These are phyloP conservation scores for Warburgia ugandensis DNA, from an alignment of 164 flowering plant genomes.

Conservation along the genomic window DNA sequence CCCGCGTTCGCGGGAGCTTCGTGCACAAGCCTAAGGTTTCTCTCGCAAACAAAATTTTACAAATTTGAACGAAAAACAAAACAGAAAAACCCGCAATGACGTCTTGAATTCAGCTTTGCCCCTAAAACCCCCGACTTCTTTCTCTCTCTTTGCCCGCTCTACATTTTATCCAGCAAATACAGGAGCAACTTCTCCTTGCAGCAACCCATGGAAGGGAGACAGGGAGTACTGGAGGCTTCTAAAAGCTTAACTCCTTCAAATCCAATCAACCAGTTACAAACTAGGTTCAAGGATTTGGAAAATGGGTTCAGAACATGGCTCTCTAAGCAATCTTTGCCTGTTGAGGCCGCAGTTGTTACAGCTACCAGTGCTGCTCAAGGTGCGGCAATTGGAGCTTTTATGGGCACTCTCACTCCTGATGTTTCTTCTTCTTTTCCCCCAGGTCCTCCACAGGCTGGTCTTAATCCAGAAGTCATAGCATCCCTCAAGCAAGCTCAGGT, in stretches of 20 bases:
- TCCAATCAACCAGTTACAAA: constrained; percentile 52
- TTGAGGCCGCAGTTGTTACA: constrained; percentile 83
- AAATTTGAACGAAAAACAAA: too few relatives aligned
- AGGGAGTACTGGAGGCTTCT: constrained; percentile 16
- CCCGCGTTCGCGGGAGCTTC: too few relatives aligned
- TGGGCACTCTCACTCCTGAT: constrained; percentile 75
- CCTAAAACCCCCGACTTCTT: too few relatives aligned
- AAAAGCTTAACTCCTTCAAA: constrained; percentile 24
- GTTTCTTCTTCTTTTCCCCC: constrained; percentile 34
- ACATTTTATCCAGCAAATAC: too few relatives aligned
- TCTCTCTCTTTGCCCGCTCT: too few relatives aligned
- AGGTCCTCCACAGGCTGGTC: constrained; percentile 46
- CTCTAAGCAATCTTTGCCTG: constrained; percentile 69
- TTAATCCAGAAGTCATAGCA: constrained; percentile 72
- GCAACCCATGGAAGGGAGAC: constrained; percentile 8
- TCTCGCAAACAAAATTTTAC: too few relatives aligned
- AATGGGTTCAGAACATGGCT: constrained; percentile 52
- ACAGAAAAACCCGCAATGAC: too few relatives aligned
- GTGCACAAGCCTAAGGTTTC: too few relatives aligned
- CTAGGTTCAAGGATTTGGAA: constrained; percentile 56
- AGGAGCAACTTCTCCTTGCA: too few relatives aligned
- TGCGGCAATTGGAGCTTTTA: constrained; percentile 74
- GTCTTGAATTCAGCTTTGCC: too few relatives aligned
- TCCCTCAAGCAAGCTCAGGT: constrained; percentile 92
- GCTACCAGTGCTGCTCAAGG: constrained; percentile 72